A percentile compares a stretch with the other conserved stretches of the same genome.
phyloP scores from a whole-genome alignment of 306 rosid genomes.

The Quercus glauca region DNA sequence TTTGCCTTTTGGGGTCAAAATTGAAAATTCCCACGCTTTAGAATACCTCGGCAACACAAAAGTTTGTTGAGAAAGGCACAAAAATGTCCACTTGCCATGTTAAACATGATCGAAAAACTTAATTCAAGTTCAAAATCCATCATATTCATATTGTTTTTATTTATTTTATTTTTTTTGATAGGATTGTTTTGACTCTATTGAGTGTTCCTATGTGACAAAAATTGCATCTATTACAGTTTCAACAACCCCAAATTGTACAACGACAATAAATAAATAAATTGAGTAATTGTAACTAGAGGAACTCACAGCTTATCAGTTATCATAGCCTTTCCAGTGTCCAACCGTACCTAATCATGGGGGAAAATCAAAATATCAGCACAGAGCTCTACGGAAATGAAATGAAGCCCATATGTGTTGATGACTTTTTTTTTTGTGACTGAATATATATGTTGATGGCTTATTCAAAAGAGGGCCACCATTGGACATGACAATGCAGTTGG shows the following conservation, averaged over 20 bases:
- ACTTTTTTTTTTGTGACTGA: background rate
- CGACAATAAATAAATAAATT: background rate
- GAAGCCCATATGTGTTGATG: slow-evolving; percentile 26
- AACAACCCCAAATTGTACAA: background rate
- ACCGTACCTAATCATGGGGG: slow-evolving; percentile 28
- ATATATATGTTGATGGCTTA: slow-evolving; percentile 12
- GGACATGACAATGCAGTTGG: background rate
- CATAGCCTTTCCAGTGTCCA: background rate
- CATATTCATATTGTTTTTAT: too few species aligned
- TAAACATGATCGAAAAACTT: too few species aligned
- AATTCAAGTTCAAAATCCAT: too few species aligned
- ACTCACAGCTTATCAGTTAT: background rate
- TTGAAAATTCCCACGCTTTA: too few species aligned
- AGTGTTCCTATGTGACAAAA: background rate
- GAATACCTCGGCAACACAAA: too few species aligned
- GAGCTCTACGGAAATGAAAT: slow-evolving; percentile 19
- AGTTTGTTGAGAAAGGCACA: too few species aligned
- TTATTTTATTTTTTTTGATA: too few species aligned
- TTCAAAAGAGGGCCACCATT: slow-evolving; percentile 26
- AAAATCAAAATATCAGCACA: slow-evolving; percentile 18
- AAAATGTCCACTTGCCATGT: too few species aligned
- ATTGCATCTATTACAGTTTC: background rate
- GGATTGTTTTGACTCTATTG: background rate
- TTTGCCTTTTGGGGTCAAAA: too few species aligned
- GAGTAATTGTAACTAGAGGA: background rate